These are phyloP conservation scores for Aspergillus sp. DNA, from an alignment of 2,329 filamentous ascomycete species.

Conservation along the genomic window DNA sequence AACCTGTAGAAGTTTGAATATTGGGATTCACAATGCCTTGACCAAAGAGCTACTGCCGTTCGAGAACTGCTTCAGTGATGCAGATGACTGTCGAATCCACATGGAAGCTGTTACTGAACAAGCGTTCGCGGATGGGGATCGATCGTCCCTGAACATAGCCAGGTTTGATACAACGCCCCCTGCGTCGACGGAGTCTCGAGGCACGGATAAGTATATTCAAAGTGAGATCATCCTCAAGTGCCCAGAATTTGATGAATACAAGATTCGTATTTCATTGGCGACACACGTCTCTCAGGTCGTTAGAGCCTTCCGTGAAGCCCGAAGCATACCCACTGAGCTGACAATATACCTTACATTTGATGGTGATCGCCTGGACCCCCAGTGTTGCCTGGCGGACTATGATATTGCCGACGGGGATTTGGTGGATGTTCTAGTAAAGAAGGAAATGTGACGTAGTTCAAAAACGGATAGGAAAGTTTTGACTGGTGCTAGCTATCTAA, in stretches of 20 bases:
- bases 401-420: slow-evolving; percentile 74
- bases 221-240: slow-evolving; percentile 50
- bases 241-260: slow-evolving; percentile 52
- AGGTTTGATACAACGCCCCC: background rate
- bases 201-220: background rate
- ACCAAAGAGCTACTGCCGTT: slow-evolving; percentile 35
- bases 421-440: slow-evolving; percentile 71
- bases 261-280: slow-evolving; percentile 43
- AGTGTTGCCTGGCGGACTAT: slow-evolving; percentile 61
- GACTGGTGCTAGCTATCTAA: background rate
- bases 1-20: slow-evolving; percentile 67
- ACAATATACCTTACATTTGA: slow-evolving; percentile 69
- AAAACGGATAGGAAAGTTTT: background rate
- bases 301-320: slow-evolving; percentile 58
- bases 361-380: slow-evolving; percentile 67
- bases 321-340: slow-evolving; percentile 52
- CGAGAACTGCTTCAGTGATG: slow-evolving; percentile 51
- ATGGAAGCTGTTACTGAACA: slow-evolving; percentile 76
- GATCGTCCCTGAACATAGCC: background rate
- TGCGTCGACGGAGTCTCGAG: background rate
- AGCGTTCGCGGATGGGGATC: slow-evolving; percentile 11
- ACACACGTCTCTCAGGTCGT: slow-evolving; percentile 65
- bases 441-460: background rate
- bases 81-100: slow-evolving; percentile 61
- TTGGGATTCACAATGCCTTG: slow-evolving; percentile 49